Base-by-base conservation (phyloP, 2,329 filamentous ascomycete species). In the Nemania serpens region DNA sequence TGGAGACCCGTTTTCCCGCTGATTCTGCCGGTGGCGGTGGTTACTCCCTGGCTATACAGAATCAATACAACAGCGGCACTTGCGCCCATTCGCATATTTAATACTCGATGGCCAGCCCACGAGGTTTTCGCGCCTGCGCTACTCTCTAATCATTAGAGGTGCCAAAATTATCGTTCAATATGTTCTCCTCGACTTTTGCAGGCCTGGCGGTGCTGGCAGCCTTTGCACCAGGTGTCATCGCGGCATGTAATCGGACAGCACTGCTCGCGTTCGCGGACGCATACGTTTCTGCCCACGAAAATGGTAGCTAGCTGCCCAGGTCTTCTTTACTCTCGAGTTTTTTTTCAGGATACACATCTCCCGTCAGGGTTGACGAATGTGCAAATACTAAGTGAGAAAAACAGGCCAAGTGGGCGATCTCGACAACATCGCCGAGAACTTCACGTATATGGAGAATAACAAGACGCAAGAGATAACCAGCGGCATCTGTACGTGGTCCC, bases 371-470 rank as follows among this genome's bases (percentile, higher is more conserved):
- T 33, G 11, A 45, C 20, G 13, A 33, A 17, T n/a, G 29, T 22
- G 49, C 25, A n/a, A 25, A 47, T 49, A 54, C 61, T 63, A 54
- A 60, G 34, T 20, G 25, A 45, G 25, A 39, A 20, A n/a, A 55
- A 37, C 39, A 66, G 64, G 64, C 34, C 60, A 64, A 57, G 49
- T 64, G 25, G 54, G 57, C 51, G 20, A 56, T 42, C 64, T 66
- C 18, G 47, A 58, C 22, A 65, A 62, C 25, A 61, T 66, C 17
- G 58, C 64, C 29, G 62, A 64, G 9, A 68, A 72, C 55, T 70
- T 73, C 62, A 69, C 67, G 10, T 73, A 73, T 60, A 4, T 71
- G 43, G 70, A 73, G 64, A 72, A 73, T 58, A 72, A 72, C 62
- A 63, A 66, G 53, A 71, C 70, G 18, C 53, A 46, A 0, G 70